phyloP scores from a whole-genome alignment of 2,329 filamentous ascomycete species.

The Arthrobotrys sphaeroides region DNA sequence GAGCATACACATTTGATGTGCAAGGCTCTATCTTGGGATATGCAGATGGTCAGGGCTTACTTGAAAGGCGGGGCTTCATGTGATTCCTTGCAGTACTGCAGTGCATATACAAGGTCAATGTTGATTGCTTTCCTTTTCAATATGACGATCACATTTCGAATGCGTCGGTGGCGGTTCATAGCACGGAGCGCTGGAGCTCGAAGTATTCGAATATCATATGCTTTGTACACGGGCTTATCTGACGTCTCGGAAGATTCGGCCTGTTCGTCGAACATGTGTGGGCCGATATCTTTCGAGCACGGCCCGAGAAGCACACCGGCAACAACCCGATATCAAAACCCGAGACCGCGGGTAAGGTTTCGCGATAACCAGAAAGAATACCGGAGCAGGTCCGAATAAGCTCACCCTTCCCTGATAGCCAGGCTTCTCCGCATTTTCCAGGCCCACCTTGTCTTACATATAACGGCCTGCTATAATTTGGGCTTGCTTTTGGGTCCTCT shows the following conservation, averaged over 20 bases:
- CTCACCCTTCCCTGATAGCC: conserved; percentile 16
- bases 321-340: conserved; percentile 30
- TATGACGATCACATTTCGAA: not conserved
- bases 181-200: not conserved
- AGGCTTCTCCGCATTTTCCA: conserved; percentile 54
- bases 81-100: conserved; percentile 40
- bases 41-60: conserved; percentile 26
- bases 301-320: conserved; percentile 24
- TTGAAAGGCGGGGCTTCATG: conserved; percentile 31
- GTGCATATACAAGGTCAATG: conserved; percentile 2
- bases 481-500: conserved; percentile 10
- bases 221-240: not conserved
- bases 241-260: conserved; percentile 2
- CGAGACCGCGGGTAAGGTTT: conserved; percentile 7
- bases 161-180: not conserved
- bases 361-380: conserved; percentile 5
- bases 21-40: conserved; percentile 14
- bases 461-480: conserved; percentile 41
- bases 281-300: not conserved
- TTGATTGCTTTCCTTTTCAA: not conserved
- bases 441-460: conserved; percentile 48
- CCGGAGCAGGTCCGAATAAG: conserved; percentile 39
- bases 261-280: not conserved
- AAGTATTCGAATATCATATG: conserved; percentile 27
- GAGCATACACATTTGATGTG: conserved; percentile 13